Conservation (phyloP, 495 filamentous ascomycete genomes). For the Lophiostoma macrostomum region DNA sequence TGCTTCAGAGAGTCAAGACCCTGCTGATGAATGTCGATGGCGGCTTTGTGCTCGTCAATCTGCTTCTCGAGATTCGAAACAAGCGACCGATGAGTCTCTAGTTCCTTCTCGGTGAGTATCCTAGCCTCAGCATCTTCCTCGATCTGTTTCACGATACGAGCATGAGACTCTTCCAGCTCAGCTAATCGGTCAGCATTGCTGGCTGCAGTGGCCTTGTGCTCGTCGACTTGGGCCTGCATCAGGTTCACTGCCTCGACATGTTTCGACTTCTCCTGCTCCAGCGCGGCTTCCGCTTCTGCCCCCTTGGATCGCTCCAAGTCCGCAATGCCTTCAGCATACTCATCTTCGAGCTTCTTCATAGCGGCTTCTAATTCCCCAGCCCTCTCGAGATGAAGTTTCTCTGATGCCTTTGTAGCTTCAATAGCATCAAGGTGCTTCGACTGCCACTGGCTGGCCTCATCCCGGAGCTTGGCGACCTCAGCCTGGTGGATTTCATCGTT, state of each 20-base stretch:
- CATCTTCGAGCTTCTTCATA: conserved; percentile 42
- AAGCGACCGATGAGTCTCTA: conserved; percentile 44
- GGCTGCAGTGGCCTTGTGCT: conserved; percentile 62
- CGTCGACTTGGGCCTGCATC: conserved; percentile 72
- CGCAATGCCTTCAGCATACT: conserved; percentile 34
- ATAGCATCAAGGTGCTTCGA: conserved; percentile 68
- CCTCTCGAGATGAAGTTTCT: conserved; percentile 67
- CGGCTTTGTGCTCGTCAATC: conserved; percentile 52
- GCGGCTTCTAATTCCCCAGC: conserved; percentile 66
- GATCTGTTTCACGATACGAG: conserved; percentile 46
- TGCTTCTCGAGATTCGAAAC: conserved; percentile 47
- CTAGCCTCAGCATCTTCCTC: conserved; percentile 49
- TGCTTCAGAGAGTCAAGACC: conserved; percentile 54
- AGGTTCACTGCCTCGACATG: conserved; percentile 64
- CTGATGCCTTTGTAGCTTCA: conserved; percentile 67
- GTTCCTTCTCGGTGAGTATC: conserved; percentile 42
- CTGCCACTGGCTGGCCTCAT: conserved; percentile 73
- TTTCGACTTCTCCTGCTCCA: conserved; percentile 52
- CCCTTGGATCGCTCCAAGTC: conserved; percentile 26
- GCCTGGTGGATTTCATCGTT: conserved; percentile 48
- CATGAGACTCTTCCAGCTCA: conserved; percentile 47
- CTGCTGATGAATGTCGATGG: conserved; percentile 53
- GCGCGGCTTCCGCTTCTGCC: conserved; percentile 38
- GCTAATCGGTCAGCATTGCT: conserved; percentile 44
- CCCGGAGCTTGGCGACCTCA: conserved; percentile 69